A percentile compares a stretch with the other conserved stretches of the same genome.
Evolutionary conservation across 768 basidiomycete genomes (phyloP).

Genomic region (Lentinus tigrinus): DNA sequence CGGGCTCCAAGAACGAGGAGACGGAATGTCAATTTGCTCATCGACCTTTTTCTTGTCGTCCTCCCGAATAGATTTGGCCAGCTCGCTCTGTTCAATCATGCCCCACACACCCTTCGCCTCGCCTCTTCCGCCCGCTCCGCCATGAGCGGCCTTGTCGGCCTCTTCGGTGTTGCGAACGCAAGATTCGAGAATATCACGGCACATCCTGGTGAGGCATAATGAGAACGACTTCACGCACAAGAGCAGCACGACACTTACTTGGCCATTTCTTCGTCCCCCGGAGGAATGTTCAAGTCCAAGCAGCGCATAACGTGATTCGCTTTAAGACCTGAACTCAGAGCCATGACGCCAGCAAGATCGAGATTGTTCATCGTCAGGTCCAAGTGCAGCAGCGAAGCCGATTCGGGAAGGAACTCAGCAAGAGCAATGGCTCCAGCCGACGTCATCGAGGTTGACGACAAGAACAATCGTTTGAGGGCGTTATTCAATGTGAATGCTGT

Average conservation of each 20-base stretch:
- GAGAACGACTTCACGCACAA: background rate
- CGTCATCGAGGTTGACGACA: constrained; percentile 77
- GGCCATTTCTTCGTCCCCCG: constrained; percentile 78
- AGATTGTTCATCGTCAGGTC: constrained; percentile 84
- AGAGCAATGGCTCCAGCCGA: constrained; percentile 90
- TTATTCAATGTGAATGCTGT: constrained; percentile 92
- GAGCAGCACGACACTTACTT: constrained; percentile 37
- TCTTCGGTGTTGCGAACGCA: constrained; percentile 95
- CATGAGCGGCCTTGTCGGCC: constrained; percentile 47
- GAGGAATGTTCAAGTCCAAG: constrained; percentile 89
- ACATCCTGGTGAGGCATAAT: constrained; percentile 48
- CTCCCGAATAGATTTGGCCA: constrained; percentile 67
- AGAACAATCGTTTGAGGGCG: constrained; percentile 87
- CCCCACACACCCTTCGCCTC: constrained; percentile 72
- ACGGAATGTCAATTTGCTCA: constrained; percentile 20
- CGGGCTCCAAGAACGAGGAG: constrained; percentile 13
- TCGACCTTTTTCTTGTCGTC: constrained; percentile 57
- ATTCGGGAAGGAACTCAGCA: constrained; percentile 95
- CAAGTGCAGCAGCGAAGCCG: constrained; percentile 82
- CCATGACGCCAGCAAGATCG: constrained; percentile 91
- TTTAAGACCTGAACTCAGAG: constrained; percentile 82
- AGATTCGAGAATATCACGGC: constrained; percentile 83
- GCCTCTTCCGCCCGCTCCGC: constrained; percentile 47
- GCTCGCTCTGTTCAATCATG: constrained; percentile 82
- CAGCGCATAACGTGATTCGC: constrained; percentile 86